phyloP scores from a whole-genome alignment of 2,329 filamentous ascomycete species.

The Lachnellula arida region DNA sequence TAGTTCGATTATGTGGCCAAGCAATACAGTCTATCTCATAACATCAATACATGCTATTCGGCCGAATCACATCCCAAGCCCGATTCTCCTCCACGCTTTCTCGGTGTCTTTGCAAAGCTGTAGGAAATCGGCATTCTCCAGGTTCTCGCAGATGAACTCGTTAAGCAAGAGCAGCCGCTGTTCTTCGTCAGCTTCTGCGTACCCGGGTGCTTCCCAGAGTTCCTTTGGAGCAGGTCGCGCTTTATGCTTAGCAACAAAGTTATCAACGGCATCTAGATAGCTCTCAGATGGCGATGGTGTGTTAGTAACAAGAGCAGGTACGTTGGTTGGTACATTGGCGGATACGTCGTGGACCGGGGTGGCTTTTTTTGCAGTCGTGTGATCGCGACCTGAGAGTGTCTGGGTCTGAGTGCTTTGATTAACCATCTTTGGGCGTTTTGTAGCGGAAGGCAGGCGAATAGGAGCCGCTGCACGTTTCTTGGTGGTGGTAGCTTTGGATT shows the following conservation, averaged over 20 bases:
- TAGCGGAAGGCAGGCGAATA: conserved; percentile 2
- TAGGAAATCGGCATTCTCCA: conserved; percentile 45
- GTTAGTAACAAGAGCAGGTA: background rate
- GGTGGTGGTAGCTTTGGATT: conserved; percentile 17
- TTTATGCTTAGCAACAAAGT: conserved; percentile 22
- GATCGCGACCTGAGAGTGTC: conserved; percentile 15
- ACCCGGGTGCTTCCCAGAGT: conserved; percentile 26
- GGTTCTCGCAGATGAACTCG: conserved; percentile 44
- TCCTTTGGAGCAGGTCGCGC: conserved; percentile 21
- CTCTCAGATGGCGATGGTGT: conserved; percentile 13
- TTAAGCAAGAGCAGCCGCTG: conserved; percentile 40
- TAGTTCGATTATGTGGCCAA: background rate
- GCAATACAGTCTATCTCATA: background rate
- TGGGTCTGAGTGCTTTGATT: conserved; percentile 30
- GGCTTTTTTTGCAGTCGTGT: conserved; percentile 5
- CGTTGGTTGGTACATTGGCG: background rate
- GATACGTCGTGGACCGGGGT: background rate
- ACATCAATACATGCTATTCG: background rate
- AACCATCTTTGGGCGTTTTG: conserved; percentile 29
- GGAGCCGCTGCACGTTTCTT: conserved; percentile 15
- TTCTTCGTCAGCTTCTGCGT: conserved; percentile 31
- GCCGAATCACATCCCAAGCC: conserved; percentile 35
- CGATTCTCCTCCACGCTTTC: conserved; percentile 43
- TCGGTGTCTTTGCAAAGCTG: conserved; percentile 47
- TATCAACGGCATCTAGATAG: conserved; percentile 20